phyloP scores from a whole-genome alignment of 1,284 basidiomycete species.

The Rhodotorula sp. region DNA sequence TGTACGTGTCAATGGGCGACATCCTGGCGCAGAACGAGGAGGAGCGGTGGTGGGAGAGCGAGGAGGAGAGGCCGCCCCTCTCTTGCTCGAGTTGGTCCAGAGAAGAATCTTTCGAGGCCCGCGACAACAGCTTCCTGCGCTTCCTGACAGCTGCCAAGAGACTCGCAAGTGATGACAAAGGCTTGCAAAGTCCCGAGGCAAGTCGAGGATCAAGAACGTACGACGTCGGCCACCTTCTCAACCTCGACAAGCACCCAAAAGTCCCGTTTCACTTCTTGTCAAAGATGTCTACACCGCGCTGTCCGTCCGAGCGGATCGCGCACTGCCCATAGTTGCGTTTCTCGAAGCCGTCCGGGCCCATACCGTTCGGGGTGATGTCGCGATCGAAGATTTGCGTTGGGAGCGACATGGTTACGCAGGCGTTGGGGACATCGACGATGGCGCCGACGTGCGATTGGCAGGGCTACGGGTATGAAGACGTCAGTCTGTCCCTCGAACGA shows the following conservation, averaged over 20 bases:
- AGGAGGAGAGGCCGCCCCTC: background rate
- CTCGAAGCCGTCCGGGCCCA: constrained; percentile 58
- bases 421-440: constrained; percentile 71
- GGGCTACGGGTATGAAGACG: constrained; percentile 47
- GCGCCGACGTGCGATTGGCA: constrained; percentile 72
- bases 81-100: too few species aligned
- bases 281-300: constrained; percentile 43
- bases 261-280: background rate
- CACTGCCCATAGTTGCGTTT: constrained; percentile 63
- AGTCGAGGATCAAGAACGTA: too few species aligned
- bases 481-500: too few species aligned
- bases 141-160: too few species aligned
- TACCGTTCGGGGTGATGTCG: constrained; percentile 59
- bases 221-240: background rate
- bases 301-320: constrained; percentile 64
- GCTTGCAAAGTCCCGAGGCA: too few species aligned
- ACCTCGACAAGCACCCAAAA: too few species aligned
- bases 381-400: constrained; percentile 71
- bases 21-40: background rate
- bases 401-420: constrained; percentile 68
- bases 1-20: constrained; percentile 40
- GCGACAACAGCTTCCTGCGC: too few species aligned
- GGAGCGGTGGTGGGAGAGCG: background rate
- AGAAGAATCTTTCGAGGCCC: too few species aligned
- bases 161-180: too few species aligned